phyloP scores from a whole-genome alignment of 1,284 basidiomycete genomes.

The Acaromyces ingoldii region DNA sequence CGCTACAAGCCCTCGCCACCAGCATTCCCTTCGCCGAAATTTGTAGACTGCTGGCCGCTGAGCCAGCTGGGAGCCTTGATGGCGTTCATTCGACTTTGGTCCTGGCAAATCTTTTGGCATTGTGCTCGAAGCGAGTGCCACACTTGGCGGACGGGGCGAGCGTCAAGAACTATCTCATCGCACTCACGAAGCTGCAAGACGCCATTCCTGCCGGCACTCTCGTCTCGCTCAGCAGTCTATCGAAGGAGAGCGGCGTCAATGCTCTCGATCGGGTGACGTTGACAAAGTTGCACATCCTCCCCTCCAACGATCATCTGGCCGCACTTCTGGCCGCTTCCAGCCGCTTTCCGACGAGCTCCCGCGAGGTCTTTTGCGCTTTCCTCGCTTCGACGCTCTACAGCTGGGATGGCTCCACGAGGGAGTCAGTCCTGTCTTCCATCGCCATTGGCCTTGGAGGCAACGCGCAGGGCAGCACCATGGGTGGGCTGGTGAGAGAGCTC shows the following conservation, averaged over 20 bases:
- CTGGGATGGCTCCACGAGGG: conserved; percentile 31
- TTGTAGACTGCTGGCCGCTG: too few species aligned
- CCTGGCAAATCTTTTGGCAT: conserved; percentile 33
- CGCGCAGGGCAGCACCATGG: conserved; percentile 7
- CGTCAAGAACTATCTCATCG: conserved; percentile 30
- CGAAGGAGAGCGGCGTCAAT: background rate
- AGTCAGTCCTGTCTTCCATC: conserved; percentile 22
- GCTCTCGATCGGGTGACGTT: background rate
- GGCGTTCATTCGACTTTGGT: conserved; percentile 15
- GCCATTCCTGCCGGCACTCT: conserved; percentile 15
- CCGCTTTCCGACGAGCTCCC: conserved; percentile 29
- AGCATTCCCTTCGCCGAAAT: too few species aligned
- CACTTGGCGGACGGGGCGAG: conserved; percentile 9
- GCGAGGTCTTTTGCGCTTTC: conserved; percentile 38
- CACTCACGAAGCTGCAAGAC: conserved; percentile 36
- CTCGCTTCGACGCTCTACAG: conserved; percentile 31
- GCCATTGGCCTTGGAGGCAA: conserved; percentile 18
- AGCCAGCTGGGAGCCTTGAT: background rate
- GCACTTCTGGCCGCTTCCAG: conserved; percentile 32
- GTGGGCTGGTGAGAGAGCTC: conserved; percentile 40
- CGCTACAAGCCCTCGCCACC: conserved; percentile 7
- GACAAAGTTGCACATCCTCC: background rate
- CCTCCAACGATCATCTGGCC: conserved; percentile 22
- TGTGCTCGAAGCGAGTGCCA: conserved; percentile 28
- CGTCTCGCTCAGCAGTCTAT: background rate